Evolutionary conservation across 164 flowering plant genomes (phyloP).

Genomic region (Nymphaea thermarum): DNA sequence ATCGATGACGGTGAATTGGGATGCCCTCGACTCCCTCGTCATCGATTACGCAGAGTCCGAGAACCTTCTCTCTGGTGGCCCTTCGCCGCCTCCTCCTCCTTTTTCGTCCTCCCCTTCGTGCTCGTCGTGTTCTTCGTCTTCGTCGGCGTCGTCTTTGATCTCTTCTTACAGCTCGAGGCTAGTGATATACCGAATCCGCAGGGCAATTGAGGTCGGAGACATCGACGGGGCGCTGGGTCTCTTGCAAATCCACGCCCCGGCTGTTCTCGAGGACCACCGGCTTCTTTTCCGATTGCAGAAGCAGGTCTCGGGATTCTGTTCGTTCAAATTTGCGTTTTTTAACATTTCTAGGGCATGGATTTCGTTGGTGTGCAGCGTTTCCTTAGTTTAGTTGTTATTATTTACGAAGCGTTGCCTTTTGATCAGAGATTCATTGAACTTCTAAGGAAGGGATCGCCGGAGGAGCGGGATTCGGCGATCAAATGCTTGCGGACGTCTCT

Average conservation of each 20-base stretch:
- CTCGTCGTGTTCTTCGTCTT: conserved; percentile 3
- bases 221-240: conserved; percentile 64
- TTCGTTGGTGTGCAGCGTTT: neutral
- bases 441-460: conserved; percentile 63
- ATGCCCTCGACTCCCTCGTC: conserved; percentile 70
- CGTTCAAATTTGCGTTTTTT: neutral
- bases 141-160: conserved; percentile 29
- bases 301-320: conserved; percentile 34
- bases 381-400: neutral
- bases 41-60: conserved; percentile 87
- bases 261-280: conserved; percentile 66
- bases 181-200: conserved; percentile 63
- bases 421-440: conserved; percentile 88
- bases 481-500: conserved; percentile 55
- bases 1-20: conserved; percentile 80
- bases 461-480: conserved; percentile 72
- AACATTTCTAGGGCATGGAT: neutral
- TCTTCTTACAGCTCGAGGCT: conserved; percentile 69
- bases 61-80: conserved; percentile 14
- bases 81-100: conserved; percentile 9
- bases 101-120: conserved; percentile 6
- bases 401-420: neutral
- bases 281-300: conserved; percentile 85
- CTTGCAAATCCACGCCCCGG: conserved; percentile 67
- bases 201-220: conserved; percentile 54